Base-by-base conservation (phyloP, 176 grass and related monocot genomes). In the Oryza coarctata region DNA sequence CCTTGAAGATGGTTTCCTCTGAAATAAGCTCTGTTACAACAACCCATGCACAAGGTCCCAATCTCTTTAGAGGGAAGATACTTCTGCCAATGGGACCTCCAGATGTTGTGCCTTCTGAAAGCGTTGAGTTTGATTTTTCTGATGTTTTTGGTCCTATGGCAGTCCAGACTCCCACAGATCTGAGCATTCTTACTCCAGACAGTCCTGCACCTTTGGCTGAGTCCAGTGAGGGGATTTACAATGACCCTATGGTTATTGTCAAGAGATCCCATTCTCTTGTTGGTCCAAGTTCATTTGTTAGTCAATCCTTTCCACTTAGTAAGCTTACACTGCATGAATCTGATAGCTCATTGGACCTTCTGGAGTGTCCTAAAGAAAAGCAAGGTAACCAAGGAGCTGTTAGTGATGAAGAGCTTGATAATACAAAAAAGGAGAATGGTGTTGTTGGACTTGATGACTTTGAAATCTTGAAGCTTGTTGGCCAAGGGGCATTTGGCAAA, bases 401-500 rank as follows among this genome's bases (percentile, higher is more conserved):
- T 47, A 50, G 81, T 71, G 71, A 77, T 70, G 85, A 99, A 64
- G 87, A 91, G 47, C 78, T 80, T 72, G 71, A 90, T 82, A 25
- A 47, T 52, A 60, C 62, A 72, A 77, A 73, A 26, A 84, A 91
- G 44, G 84, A 96, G 80, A 84, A 57, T 71, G 90, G 76, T n/a
- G 82, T 76, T 69, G 70, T 95, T 81, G 96, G 96, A 49, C 91
- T 99, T 15, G 89, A 93, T 34, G 74, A 99, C 80, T 99, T 99
- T 41, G 96, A 99, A 87, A 68, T 95, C 45, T 80, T 95, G 85
- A 99, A 99, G 83, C 87, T 99, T 75, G 96, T 99, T 23, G 96
- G 96, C 32, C 93, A 99, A 87, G 96, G 96, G 22, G 91, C 96
- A 68, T 99, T 99, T 88, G 96, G 96, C 49, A 99, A 99, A 86